Evolutionary conservation across 345 rosid species (phyloP).

Genomic region (Lumnitzera racemosa): DNA sequence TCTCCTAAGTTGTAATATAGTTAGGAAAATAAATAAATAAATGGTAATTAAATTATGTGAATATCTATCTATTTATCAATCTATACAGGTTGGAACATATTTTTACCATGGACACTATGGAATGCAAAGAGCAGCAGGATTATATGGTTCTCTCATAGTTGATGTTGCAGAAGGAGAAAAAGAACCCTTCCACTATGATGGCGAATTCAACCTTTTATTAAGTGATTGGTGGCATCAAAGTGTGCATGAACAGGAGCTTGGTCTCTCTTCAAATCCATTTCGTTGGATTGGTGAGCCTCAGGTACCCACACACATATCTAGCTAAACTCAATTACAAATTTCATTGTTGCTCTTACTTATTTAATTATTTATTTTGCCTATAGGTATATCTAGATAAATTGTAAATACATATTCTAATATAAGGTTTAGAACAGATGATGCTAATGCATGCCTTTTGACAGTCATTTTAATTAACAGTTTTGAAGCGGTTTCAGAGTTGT

Average conservation of each 20-base stretch:
- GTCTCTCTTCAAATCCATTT: slow-evolving; percentile 58
- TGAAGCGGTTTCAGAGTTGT: too few species aligned
- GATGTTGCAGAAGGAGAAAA: slow-evolving; percentile 40
- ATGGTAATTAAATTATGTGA: background rate
- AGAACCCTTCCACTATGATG: slow-evolving; percentile 66
- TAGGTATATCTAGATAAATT: too few species aligned
- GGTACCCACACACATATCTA: slow-evolving; percentile 21
- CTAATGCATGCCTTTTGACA: too few species aligned
- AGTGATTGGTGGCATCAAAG: slow-evolving; percentile 85
- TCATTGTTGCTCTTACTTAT: background rate
- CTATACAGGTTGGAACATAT: slow-evolving; percentile 65
- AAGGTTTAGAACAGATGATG: too few species aligned
- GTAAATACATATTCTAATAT: too few species aligned
- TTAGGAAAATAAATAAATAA: too few species aligned
- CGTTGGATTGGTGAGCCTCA: slow-evolving; percentile 86
- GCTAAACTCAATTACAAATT: too few species aligned
- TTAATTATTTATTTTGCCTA: background rate
- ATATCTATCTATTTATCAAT: too few species aligned
- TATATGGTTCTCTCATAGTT: slow-evolving; percentile 59
- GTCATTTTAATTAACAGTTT: too few species aligned
- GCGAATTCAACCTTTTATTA: slow-evolving; percentile 46
- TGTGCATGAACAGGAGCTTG: slow-evolving; percentile 56
- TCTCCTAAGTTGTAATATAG: too few species aligned
- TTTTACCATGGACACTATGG: slow-evolving; percentile 86
- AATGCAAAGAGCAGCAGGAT: slow-evolving; percentile 83